These are phyloP conservation scores for Hyphodiscus sp. DNA, from an alignment of 2,329 filamentous ascomycete genomes.

Conservation along the genomic window DNA sequence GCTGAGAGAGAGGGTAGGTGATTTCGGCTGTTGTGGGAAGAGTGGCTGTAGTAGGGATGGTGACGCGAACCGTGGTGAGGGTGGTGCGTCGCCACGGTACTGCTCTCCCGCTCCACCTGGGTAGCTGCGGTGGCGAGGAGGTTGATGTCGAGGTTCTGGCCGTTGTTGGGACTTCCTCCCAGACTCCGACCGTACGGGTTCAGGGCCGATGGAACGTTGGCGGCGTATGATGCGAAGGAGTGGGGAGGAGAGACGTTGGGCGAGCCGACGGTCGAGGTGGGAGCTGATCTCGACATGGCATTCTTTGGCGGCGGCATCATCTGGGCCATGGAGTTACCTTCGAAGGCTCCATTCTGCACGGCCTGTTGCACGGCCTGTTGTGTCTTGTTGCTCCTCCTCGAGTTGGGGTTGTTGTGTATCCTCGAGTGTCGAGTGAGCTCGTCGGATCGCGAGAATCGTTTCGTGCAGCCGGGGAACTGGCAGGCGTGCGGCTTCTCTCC, in stretches of 20 bases:
- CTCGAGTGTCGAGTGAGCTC: constrained; percentile 94
- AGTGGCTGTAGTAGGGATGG: constrained; percentile 48
- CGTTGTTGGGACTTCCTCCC: constrained; percentile 35
- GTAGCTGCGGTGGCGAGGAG: constrained; percentile 55
- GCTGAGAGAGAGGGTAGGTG: constrained; percentile 51
- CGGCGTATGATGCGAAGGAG: constrained; percentile 69
- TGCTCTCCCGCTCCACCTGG: constrained; percentile 54
- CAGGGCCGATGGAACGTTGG: constrained; percentile 36
- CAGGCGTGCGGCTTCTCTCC: constrained; percentile 98
- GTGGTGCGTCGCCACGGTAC: constrained; percentile 21
- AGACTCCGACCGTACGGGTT: constrained; percentile 44
- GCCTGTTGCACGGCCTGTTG: constrained; percentile 40
- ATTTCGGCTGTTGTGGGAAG: constrained; percentile 40
- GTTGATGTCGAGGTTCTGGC: constrained; percentile 43
- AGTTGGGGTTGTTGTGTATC: constrained; percentile 99
- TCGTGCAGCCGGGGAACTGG: constrained; percentile 91
- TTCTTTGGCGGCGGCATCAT: constrained; percentile 79
- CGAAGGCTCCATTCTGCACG: constrained; percentile 41
- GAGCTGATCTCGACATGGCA: constrained; percentile 81
- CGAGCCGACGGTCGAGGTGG: constrained; percentile 79
- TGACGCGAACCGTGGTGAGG: constrained; percentile 42
- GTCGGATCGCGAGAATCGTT: constrained; percentile 93
- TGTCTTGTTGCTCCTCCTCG: constrained; percentile 83
- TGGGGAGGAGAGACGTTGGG: constrained; percentile 94
- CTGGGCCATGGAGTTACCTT: constrained; percentile 46